A percentile compares a stretch with the other conserved stretches of the same genome.
Evolutionary conservation across 148 eudicot genomes (phyloP).

Genomic region (Cornus suecica): DNA sequence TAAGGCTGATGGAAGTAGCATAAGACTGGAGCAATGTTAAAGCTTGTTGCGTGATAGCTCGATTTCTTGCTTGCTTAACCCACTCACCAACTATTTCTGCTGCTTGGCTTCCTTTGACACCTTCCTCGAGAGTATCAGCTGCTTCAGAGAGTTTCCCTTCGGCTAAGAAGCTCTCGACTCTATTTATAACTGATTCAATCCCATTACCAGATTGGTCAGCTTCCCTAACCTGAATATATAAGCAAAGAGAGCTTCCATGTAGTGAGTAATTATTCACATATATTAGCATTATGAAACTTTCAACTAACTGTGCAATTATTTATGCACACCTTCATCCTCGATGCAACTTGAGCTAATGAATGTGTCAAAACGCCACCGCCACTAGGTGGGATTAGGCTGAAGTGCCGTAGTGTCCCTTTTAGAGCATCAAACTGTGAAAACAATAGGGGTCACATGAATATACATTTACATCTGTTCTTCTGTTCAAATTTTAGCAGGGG

Average conservation of each 20-base stretch:
- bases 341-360: constrained; percentile 83
- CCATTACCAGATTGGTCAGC: constrained; percentile 81
- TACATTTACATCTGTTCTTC: background rate
- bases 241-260: background rate
- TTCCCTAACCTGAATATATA: constrained; percentile 58
- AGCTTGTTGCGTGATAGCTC: constrained; percentile 90
- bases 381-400: constrained; percentile 81
- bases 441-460: constrained; percentile 5
- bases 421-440: constrained; percentile 66
- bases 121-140: constrained; percentile 79
- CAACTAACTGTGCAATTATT: background rate
- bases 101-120: constrained; percentile 79
- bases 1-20: constrained; percentile 63
- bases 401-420: constrained; percentile 78
- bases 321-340: constrained; percentile 76
- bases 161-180: constrained; percentile 70
- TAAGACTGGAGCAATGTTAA: constrained; percentile 67
- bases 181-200: constrained; percentile 74
- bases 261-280: background rate
- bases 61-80: constrained; percentile 64
- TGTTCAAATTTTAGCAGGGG: background rate
- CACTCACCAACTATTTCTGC: constrained; percentile 62
- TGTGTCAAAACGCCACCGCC: constrained; percentile 91
- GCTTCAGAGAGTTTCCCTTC: constrained; percentile 90
- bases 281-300: background rate